Percentiles rank a stretch among this genome's conserved stretches.
phyloP scores from a whole-genome alignment of 1,284 basidiomycete genomes.

The Termitomyces sp. region DNA sequence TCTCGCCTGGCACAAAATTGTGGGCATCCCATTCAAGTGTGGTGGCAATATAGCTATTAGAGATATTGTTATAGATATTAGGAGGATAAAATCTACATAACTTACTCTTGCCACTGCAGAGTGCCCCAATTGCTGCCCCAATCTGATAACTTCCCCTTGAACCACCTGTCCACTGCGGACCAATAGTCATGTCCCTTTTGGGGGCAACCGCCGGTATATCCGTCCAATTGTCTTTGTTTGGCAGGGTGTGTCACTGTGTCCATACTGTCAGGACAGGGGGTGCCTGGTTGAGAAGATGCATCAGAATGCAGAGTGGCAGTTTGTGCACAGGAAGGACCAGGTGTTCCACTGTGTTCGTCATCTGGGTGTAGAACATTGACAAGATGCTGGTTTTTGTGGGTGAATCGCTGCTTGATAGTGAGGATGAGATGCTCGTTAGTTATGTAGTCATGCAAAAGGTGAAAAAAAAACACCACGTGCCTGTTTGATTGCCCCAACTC shows the following conservation, averaged over 20 bases:
- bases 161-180: not conserved
- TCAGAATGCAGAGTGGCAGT: not conserved
- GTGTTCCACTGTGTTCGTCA: not conserved
- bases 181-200: conserved; percentile 1
- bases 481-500: not conserved
- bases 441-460: not conserved
- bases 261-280: not conserved
- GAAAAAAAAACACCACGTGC: not conserved
- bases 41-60: not conserved
- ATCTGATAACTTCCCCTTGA: not conserved
- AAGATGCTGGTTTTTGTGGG: not conserved
- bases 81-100: no score
- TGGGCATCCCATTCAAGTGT: not conserved
- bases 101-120: not conserved
- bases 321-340: not conserved
- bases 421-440: not conserved
- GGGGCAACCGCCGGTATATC: not conserved
- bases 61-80: no score
- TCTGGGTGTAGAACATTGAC: not conserved
- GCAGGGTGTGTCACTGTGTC: not conserved
- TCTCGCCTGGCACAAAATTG: not conserved
- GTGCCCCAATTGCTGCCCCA: not conserved
- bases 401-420: not conserved
- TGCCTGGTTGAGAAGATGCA: not conserved
- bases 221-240: not conserved